Conservation (phyloP, 768 basidiomycete species). For the Pholiota molesta region DNA sequence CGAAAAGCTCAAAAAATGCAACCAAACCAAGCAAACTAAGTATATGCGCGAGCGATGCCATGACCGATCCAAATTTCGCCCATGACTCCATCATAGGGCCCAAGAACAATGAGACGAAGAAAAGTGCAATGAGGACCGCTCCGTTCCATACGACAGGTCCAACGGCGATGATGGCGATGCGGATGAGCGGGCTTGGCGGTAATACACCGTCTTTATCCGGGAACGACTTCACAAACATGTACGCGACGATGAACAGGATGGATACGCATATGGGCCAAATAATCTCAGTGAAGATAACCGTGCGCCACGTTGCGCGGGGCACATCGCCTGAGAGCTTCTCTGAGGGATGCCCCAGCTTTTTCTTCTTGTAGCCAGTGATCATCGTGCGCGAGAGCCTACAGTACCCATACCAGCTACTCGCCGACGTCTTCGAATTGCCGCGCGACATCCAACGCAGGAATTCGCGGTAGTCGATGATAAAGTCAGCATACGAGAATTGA, state of each 20-base stretch:
- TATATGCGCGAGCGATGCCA: slow-evolving; percentile 91
- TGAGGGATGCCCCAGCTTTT: slow-evolving; percentile 95
- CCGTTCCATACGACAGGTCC: slow-evolving; percentile 98
- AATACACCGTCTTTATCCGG: slow-evolving; percentile 61
- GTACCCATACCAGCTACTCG: slow-evolving; percentile 99
- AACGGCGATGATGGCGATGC: slow-evolving; percentile 85
- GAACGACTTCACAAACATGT: slow-evolving; percentile 95
- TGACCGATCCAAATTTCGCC: slow-evolving; percentile 87
- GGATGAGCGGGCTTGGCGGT: slow-evolving; percentile 84
- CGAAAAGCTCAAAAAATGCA: slow-evolving; percentile 95
- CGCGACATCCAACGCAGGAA: slow-evolving; percentile 99
- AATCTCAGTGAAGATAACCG: slow-evolving; percentile 84
- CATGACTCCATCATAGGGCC: slow-evolving; percentile 88
- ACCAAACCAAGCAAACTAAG: slow-evolving; percentile 80
- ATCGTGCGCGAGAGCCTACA: slow-evolving; percentile 95
- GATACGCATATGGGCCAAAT: slow-evolving; percentile 80
- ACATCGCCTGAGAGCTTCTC: slow-evolving; percentile 96
- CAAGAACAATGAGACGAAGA: slow-evolving; percentile 91
- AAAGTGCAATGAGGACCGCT: slow-evolving; percentile 78
- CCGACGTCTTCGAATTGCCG: slow-evolving; percentile 94
- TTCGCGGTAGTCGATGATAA: slow-evolving; percentile 98
- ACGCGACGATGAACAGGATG: slow-evolving; percentile 77
- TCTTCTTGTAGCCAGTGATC: slow-evolving; percentile 99
- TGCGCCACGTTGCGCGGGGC: slow-evolving; percentile 86
- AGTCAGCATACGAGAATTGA: slow-evolving; percentile 96